These are phyloP conservation scores for Metschnikowia continentalis DNA, from an alignment of 805 yeast species.

Conservation along the genomic window DNA sequence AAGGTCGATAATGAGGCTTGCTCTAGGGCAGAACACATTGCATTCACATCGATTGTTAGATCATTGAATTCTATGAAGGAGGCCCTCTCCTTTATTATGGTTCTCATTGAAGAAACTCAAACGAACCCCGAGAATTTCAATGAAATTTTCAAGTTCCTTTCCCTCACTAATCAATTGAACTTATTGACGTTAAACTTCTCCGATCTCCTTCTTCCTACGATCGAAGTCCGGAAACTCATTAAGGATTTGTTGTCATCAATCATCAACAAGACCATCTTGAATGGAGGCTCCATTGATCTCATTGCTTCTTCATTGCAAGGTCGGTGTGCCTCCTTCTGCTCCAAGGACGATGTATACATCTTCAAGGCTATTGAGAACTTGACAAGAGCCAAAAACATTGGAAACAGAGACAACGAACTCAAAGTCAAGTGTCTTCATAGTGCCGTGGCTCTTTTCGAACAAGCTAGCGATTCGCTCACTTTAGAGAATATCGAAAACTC, in stretches of 20 bases:
- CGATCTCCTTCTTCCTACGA: conserved; percentile 71
- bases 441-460: conserved; percentile 72
- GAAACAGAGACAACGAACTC: conserved; percentile 64
- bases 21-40: conserved; percentile 86
- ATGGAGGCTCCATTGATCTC: conserved; percentile 90
- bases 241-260: conserved; percentile 86
- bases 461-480: conserved; percentile 72
- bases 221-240: conserved; percentile 57
- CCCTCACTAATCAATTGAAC: conserved; percentile 63
- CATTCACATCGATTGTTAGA: conserved; percentile 71
- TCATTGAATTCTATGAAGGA: conserved; percentile 78
- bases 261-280: conserved; percentile 79
- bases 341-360: conserved; percentile 87
- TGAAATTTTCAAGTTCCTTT: conserved; percentile 65
- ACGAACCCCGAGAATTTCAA: conserved; percentile 43
- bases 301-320: conserved; percentile 86
- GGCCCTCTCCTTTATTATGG: conserved; percentile 81
- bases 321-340: conserved; percentile 91
- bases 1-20: conserved; percentile 61
- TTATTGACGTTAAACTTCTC: conserved; percentile 65
- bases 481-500: conserved; percentile 81
- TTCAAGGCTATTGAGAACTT: conserved; percentile 92
- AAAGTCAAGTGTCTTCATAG: conserved; percentile 62
- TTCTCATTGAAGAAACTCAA: conserved; percentile 70
- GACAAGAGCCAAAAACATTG: conserved; percentile 77